Evolutionary conservation across 768 basidiomycete species (phyloP).

Genomic region (Mycena olivaceomarginata): DNA sequence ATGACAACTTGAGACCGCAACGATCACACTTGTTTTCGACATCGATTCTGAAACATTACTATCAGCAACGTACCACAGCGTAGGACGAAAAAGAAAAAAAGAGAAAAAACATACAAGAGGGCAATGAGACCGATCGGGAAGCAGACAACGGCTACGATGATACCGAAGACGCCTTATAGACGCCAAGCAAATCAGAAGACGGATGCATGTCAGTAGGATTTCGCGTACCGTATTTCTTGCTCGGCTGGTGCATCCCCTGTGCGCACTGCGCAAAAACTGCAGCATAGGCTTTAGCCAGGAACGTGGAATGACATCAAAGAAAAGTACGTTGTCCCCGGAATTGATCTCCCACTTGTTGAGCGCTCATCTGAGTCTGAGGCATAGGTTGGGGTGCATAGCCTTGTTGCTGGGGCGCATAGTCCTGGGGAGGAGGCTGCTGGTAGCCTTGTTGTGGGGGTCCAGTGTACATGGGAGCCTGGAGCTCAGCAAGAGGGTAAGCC

Average conservation of each 20-base stretch:
- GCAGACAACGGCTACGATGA: slow-evolving; percentile 47
- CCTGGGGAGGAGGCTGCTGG: slow-evolving; percentile 8
- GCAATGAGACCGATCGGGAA: slow-evolving; percentile 54
- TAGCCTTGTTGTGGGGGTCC: not conserved
- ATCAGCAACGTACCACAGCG: slow-evolving; percentile 18
- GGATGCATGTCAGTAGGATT: not conserved
- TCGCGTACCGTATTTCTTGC: slow-evolving; percentile 45
- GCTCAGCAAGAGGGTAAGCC: slow-evolving; percentile 16
- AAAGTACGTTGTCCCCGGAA: slow-evolving; percentile 49
- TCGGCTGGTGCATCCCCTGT: slow-evolving; percentile 47
- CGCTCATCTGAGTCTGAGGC: slow-evolving; percentile 30
- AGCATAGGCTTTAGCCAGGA: slow-evolving; percentile 1
- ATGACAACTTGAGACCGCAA: slow-evolving; percentile 54
- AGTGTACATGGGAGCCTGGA: slow-evolving; percentile 31
- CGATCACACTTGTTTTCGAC: slow-evolving; percentile 54
- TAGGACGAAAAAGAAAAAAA: slow-evolving; percentile 48
- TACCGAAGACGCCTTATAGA: slow-evolving; percentile 34
- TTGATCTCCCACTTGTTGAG: slow-evolving; percentile 48
- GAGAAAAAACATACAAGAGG: slow-evolving; percentile 48
- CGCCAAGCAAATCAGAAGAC: not conserved
- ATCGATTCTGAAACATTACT: slow-evolving; percentile 48
- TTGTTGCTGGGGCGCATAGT: slow-evolving; percentile 23
- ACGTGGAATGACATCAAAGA: slow-evolving; percentile 9
- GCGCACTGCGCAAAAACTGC: slow-evolving; percentile 51
- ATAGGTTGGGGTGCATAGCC: slow-evolving; percentile 36